Evolutionary conservation across 2,329 filamentous ascomycete genomes (phyloP), one percentile per base, ranked within the genome.

Genomic region (Stemphylium vesicarium): DNA sequence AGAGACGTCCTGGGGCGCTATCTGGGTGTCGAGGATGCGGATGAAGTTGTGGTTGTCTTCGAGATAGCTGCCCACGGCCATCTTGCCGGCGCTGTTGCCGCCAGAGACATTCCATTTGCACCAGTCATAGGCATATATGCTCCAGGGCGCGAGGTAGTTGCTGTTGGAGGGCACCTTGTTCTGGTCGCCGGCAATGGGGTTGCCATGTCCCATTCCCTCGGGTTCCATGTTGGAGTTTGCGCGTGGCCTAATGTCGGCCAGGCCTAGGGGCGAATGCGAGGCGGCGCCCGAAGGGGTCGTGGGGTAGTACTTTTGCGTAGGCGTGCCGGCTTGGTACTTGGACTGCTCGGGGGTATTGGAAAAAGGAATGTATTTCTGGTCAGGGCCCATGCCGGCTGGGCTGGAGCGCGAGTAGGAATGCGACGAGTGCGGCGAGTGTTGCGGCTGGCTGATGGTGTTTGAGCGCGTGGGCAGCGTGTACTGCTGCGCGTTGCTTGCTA

Each of bases 11-110:
- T 93, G 88, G 15, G 86, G 88, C 6, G 84, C 80, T 64, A 94
- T 84, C 62, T 96, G 89, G 38, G 91, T 92, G 76, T 97, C 93
- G 59, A 98, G 84, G 61, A 99, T 97, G 90, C 98, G 95, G 62
- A 98, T 98, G 81, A 96, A 99, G 75, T 99, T 99, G 79, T 99
- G 95, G 5, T 93, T 94, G 77, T 99, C 95, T 78, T 99, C 95
- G 46, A 98, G 80, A 74, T 98, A 98, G 79, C 95, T 99, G 56
- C 94, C 95, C 35, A 99, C 84, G 11, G 95, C 95, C 66, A 99
- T 85, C 77, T 98, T 98, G 35, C 95, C 95, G 3, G 91, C 92
- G 59, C 91, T 88, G 63, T 88, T 77, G 31, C 75, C 74, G 32
- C 80, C 80, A 36, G 92, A 86, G 2, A 94, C 88, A 13, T 90